Base-by-base conservation (phyloP, 306 rosid genomes). In the Oxytropis ochrocephala region DNA sequence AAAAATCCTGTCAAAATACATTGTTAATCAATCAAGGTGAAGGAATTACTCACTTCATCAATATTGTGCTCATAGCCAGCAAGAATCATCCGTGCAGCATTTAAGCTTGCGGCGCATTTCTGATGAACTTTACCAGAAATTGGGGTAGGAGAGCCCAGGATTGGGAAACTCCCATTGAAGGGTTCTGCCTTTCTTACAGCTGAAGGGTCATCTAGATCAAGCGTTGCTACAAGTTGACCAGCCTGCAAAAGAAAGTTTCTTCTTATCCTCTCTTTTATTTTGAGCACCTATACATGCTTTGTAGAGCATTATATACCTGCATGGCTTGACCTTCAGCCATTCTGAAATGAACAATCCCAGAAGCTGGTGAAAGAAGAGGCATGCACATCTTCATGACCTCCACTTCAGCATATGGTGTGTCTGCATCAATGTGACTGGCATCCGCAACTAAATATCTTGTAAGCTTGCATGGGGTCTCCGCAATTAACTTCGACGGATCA, bases 331-430 rank as follows among this genome's bases (percentile, higher is more conserved):
- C 99, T 94, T 94, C 99, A 7, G 97, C 79, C 89, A 94, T 66
- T 74, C 79, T 87, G 77, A 90, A 87, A 75, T 88, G 97, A 80
- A 94, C 73, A 67, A 80, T 79, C 83, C 99, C 99, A 39, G 97
- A 85, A 84, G 99, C 92, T 70, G 99, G 99, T 44, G 97, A 94
- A 81, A 94, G 99, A 75, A 94, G 96, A 71, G 99, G 99, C 99
- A 94, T 94, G 70, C 99, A 94, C 99, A 94, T 94, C 88, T 94
- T 94, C 99, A 94, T 94, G 82, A 94, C 99, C 90, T 94, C 99
- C 67, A 94, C 99, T 82, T 94, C 99, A 49, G 96, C 96, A 84
- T 85, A 94, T 42, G 98, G 98, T 67, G 89, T 74, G 85, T 87
- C 97, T 54, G 92, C 94, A 75, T 88, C 97, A 10, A 94, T 65